Percentiles rank a stretch among this genome's conserved stretches.
phyloP scores from a whole-genome alignment of 768 basidiomycete genomes.

The Boletellus sp. region DNA sequence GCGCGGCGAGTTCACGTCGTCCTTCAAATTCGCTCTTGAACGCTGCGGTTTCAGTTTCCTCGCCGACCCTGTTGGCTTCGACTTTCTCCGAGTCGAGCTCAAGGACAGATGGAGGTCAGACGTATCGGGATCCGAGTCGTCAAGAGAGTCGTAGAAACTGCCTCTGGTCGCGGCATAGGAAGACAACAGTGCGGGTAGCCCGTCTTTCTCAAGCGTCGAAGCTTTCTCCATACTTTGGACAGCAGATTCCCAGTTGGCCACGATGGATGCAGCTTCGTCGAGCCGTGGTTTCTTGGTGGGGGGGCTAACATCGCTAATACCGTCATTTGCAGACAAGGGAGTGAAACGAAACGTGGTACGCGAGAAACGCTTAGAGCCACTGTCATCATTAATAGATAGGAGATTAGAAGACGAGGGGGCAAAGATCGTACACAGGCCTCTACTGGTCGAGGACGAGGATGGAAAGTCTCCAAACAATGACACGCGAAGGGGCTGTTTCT shows the following conservation, averaged over 20 bases:
- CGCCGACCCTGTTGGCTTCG: slow-evolving; percentile 8
- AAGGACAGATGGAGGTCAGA: slow-evolving; percentile 9
- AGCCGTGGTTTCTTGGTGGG: slow-evolving; percentile 46
- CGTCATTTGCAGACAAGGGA: slow-evolving; percentile 5
- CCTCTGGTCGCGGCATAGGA: slow-evolving; percentile 22
- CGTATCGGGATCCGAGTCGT: slow-evolving; percentile 22
- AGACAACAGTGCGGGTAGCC: slow-evolving; percentile 41
- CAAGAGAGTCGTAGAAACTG: slow-evolving; percentile 25
- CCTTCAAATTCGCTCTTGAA: slow-evolving; percentile 17
- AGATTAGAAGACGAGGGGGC: slow-evolving; percentile 40
- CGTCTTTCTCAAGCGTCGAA: slow-evolving; percentile 44
- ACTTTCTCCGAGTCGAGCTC: slow-evolving; percentile 1
- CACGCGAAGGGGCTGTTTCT: slow-evolving; percentile 25
- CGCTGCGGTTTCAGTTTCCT: slow-evolving; percentile 14
- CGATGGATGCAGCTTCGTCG: slow-evolving; percentile 24
- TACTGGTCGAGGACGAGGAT: slow-evolving; percentile 23
- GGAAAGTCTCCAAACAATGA: slow-evolving; percentile 32
- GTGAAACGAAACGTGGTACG: slow-evolving; percentile 32
- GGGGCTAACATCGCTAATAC: slow-evolving; percentile 23
- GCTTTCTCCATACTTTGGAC: slow-evolving; percentile 43
- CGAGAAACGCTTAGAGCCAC: slow-evolving; percentile 42
- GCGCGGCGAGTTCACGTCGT: slow-evolving; percentile 9
- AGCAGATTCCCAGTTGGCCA: slow-evolving; percentile 46
- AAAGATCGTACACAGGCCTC: slow-evolving; percentile 25
- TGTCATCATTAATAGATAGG: slow-evolving; percentile 33